Percentiles rank a stretch among this genome's conserved stretches.
Conservation (phyloP, 2,329 filamentous ascomycete species). For the Cercospora canescens region DNA sequence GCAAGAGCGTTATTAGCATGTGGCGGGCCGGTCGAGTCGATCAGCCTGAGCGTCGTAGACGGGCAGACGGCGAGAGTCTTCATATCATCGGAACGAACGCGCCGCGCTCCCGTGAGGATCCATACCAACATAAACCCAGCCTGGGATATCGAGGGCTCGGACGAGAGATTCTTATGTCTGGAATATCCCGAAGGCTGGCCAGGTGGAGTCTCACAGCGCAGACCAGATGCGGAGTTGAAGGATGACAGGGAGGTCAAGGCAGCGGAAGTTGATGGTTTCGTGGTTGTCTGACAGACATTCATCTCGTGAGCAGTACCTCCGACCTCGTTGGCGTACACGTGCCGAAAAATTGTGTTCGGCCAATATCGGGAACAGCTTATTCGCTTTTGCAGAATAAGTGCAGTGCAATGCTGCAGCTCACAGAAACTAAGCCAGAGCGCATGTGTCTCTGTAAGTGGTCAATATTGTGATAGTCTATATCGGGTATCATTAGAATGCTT, state of each 20-base stretch:
- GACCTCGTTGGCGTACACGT: not conserved
- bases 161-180: constrained; percentile 16
- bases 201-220: constrained; percentile 37
- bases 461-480: not conserved
- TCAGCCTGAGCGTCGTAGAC: not conserved
- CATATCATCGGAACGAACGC: not conserved
- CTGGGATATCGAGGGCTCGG: constrained; percentile 10
- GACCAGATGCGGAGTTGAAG: constrained; percentile 50
- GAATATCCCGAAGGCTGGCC: constrained; percentile 16
- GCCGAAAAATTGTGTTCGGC: not conserved
- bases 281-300: not conserved
- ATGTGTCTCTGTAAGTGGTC: not conserved
- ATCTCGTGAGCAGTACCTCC: not conserved
- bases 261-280: constrained; percentile 2
- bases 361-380: not conserved
- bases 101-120: constrained; percentile 8
- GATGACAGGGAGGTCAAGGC: constrained; percentile 33
- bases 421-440: not conserved
- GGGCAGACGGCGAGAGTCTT: constrained; percentile 14
- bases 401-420: not conserved
- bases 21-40: constrained; percentile 15
- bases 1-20: constrained; percentile 13
- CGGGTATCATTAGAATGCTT: not conserved
- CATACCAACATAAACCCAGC: not conserved
- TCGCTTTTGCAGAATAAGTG: not conserved